Conservation (phyloP, 2,329 filamentous ascomycete genomes). For the Aspergillus sp. region DNA sequence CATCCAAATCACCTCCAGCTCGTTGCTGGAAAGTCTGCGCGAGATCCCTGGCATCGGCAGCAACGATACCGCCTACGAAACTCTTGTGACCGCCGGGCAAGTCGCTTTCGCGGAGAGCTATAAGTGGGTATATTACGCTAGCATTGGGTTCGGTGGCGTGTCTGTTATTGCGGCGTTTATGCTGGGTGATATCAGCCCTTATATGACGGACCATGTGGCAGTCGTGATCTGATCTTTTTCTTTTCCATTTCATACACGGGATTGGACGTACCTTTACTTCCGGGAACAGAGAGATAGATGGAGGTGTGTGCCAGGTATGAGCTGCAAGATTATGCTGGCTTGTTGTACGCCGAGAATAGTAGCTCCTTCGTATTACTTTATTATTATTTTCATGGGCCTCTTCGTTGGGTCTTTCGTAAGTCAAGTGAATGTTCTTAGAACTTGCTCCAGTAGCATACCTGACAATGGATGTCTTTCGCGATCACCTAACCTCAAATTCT, state of each 20-base stretch:
- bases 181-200: conserved; percentile 57
- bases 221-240: conserved; percentile 42
- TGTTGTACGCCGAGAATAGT: too few relatives aligned
- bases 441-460: too few relatives aligned
- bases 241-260: background rate
- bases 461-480: too few relatives aligned
- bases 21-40: conserved; percentile 49
- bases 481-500: too few relatives aligned
- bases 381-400: too few relatives aligned
- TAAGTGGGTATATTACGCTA: conserved; percentile 60
- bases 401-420: too few relatives aligned
- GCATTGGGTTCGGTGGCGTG: conserved; percentile 59
- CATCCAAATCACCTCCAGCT: conserved; percentile 53
- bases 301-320: too few relatives aligned
- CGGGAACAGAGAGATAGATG: too few relatives aligned
- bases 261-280: too few relatives aligned
- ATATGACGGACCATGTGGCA: conserved; percentile 59
- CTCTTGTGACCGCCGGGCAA: conserved; percentile 55
- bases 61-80: conserved; percentile 49
- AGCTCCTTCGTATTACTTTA: too few relatives aligned
- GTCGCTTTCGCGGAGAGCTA: conserved; percentile 58
- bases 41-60: conserved; percentile 53
- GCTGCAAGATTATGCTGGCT: too few relatives aligned
- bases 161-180: conserved; percentile 58
- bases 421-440: too few relatives aligned